Evolutionary conservation across 495 filamentous ascomycete genomes (phyloP).

Genomic region (Podospora anserina): DNA sequence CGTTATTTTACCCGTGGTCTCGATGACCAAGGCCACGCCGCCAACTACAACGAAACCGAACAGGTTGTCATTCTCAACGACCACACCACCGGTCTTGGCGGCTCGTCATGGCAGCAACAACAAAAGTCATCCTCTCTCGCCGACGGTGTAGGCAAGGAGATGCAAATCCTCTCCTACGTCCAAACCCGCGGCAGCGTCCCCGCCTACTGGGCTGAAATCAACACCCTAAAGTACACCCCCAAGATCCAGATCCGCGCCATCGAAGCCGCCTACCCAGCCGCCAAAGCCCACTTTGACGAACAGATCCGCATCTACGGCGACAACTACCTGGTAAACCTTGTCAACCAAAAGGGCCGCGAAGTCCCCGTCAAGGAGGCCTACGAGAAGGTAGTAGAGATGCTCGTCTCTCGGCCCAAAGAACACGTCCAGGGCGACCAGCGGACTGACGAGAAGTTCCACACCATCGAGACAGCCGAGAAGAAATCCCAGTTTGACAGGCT

Average conservation of each 20-base stretch:
- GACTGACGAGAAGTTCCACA: conserved; percentile 75
- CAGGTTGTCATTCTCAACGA: conserved; percentile 88
- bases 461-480: conserved; percentile 60
- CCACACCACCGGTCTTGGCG: conserved; percentile 62
- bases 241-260: conserved; percentile 81
- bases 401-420: conserved; percentile 68
- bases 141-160: conserved; percentile 56
- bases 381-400: conserved; percentile 74
- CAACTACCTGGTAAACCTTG: conserved; percentile 93
- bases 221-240: conserved; percentile 83
- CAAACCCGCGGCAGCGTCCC: conserved; percentile 95
- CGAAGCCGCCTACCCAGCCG: conserved; percentile 75
- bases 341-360: conserved; percentile 92
- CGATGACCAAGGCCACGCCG: conserved; percentile 88
- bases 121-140: conserved; percentile 40
- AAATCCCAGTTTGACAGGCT: conserved; percentile 68
- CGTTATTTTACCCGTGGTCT: conserved; percentile 92
- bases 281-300: conserved; percentile 82
- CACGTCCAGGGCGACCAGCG: conserved; percentile 51
- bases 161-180: conserved; percentile 87
- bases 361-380: conserved; percentile 84
- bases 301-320: conserved; percentile 92
- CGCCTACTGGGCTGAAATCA: conserved; percentile 92
- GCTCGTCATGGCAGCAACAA: conserved; percentile 61
- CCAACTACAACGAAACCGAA: conserved; percentile 98